Conservation (phyloP, 495 filamentous ascomycete species). For the Cladorrhinum samala region DNA sequence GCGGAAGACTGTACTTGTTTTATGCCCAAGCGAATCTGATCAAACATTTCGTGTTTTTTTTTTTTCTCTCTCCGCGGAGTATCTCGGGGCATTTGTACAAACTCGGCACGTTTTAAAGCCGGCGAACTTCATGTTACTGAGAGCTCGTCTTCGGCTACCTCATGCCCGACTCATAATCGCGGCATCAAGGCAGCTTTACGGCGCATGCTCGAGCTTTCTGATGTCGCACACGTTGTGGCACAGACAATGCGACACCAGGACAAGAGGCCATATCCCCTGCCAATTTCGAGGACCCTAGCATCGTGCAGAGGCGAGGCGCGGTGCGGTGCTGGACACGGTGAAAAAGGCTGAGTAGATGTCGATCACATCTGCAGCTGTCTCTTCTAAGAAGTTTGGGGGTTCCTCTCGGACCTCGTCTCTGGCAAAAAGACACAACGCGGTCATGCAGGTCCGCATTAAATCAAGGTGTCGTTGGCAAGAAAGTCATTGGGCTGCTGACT, state of each 20-base stretch:
- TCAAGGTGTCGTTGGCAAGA: no score
- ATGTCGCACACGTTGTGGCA: constrained; percentile 6
- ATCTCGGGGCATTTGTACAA: no score
- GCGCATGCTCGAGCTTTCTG: background rate
- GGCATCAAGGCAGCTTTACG: constrained; percentile 3
- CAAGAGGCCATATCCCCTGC: background rate
- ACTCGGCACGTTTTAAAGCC: no score
- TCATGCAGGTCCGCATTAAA: background rate
- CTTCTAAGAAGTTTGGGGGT: background rate
- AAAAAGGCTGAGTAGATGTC: background rate
- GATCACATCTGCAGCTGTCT: constrained; percentile 3
- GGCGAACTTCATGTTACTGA: background rate
- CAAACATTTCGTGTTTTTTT: background rate
- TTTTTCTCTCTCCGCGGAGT: no score
- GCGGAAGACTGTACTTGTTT: background rate
- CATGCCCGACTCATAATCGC: background rate
- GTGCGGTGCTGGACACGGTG: background rate
- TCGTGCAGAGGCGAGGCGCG: background rate
- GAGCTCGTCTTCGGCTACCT: background rate
- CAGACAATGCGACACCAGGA: constrained; percentile 1
- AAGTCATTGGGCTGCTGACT: background rate
- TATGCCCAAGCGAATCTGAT: background rate
- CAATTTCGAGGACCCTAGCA: background rate
- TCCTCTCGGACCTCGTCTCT: no score
- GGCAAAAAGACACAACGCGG: background rate